Conservation (phyloP, 1,284 basidiomycete species). For the Ceratobasidium sp. region DNA sequence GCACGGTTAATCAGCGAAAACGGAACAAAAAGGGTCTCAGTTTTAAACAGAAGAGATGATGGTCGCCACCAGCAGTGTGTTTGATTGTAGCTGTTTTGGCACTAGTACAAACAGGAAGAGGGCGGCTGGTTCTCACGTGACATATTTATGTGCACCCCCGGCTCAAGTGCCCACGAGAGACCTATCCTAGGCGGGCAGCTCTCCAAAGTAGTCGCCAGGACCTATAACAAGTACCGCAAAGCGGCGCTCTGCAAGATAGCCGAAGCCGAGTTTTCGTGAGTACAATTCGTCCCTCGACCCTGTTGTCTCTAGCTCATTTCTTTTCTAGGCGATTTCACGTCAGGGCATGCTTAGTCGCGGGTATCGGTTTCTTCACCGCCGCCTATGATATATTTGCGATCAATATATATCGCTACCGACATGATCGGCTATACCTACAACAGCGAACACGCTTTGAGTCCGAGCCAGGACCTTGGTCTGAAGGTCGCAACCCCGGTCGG, state of each 20-base stretch:
- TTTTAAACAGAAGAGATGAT: constrained; percentile 17
- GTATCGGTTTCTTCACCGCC: constrained; percentile 84
- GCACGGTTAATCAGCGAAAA: neutral
- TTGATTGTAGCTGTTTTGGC: constrained; percentile 21
- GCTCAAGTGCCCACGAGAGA: too few species aligned
- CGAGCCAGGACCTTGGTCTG: constrained; percentile 75
- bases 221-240: constrained; percentile 65
- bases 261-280: constrained; percentile 76
- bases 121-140: too few species aligned
- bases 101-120: constrained; percentile 1
- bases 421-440: constrained; percentile 81
- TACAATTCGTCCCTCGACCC: constrained; percentile 11
- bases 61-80: constrained; percentile 17
- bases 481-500: constrained; percentile 74
- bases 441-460: constrained; percentile 58
- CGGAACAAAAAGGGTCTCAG: constrained; percentile 7
- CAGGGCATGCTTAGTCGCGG: constrained; percentile 76
- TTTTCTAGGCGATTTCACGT: constrained; percentile 64
- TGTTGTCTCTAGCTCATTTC: neutral
- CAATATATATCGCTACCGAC: constrained; percentile 71
- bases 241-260: constrained; percentile 82
- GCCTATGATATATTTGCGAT: constrained; percentile 59
- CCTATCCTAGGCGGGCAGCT: too few species aligned
- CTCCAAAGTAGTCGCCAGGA: constrained; percentile 3
- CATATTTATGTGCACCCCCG: too few species aligned